Base-by-base conservation (phyloP, 495 filamentous ascomycete genomes). In the Aspergillus steynii region DNA sequence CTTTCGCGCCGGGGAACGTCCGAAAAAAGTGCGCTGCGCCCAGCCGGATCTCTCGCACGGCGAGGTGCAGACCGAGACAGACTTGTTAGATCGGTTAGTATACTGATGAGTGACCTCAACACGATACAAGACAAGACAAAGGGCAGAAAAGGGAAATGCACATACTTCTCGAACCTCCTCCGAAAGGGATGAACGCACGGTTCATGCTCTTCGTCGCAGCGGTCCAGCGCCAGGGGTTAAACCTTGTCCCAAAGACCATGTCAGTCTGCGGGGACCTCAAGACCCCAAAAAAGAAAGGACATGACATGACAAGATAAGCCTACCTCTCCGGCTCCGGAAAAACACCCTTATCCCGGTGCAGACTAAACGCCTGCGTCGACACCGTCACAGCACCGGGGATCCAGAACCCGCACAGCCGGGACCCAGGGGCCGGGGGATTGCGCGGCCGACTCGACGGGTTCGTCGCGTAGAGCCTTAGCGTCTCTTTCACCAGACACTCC, bases 401-500 rank as follows among this genome's bases (percentile, higher is more conserved):
- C 37, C 26, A 53, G 27, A 47, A 60, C 5, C 59, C 68, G 4
- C 26, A 58, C 9, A 70, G 48, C 9, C 15, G 61, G 6, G 58
- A 27, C 10, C 64, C 67, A 51, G 58, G 42, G 0, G 20, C 20
- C 20, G 50, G 25, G 0, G 64, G 58, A n/a, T 64, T 54, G 5
- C 82, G 70, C 10, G 62, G 60, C 9, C 66, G 67, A 14, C 67
- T 74, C 20, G 70, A 74, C 4, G 74, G 68, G 1, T 73, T 70
- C 0, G 78, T 71, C 3, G 74, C 71, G 65, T 82, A 72, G 10
- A 85, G 61, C 4, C 82, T 68, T 46, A 85, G 63, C 0, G 82
- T 70, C 63, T 86, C 82, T 37, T 78, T 77, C 62, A 84, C 80
- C 45, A 79, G 68, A 12, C 69, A 67, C 53, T 80, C 78, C 25